These are phyloP conservation scores for Penicillium roqueforti DNA, from an alignment of 495 filamentous ascomycete species.

Conservation along the genomic window DNA sequence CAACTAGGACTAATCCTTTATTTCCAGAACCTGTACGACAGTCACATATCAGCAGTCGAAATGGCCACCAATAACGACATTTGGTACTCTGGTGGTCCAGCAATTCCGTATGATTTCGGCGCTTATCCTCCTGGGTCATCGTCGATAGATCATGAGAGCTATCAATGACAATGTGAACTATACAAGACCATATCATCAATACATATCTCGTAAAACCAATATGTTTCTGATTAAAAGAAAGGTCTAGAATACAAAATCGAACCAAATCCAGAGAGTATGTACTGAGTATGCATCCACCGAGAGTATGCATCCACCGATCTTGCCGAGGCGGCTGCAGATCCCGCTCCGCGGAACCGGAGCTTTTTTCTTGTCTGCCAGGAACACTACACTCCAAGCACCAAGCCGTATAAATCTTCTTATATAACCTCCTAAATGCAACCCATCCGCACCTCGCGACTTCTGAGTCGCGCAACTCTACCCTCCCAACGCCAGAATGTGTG, in stretches of 20 bases:
- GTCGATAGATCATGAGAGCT: background rate
- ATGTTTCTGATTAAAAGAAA: too few relatives aligned
- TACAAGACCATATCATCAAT: background rate
- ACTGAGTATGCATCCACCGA: background rate
- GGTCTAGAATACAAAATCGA: too few relatives aligned
- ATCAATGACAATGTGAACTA: background rate
- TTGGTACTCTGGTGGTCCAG: slow-evolving; percentile 10
- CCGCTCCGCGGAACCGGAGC: slow-evolving; percentile 14
- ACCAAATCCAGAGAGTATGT: background rate
- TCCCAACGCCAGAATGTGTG: background rate
- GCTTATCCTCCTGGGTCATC: background rate
- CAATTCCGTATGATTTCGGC: slow-evolving; percentile 8
- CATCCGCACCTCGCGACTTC: slow-evolving; percentile 10
- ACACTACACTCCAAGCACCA: background rate
- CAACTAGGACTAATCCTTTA: background rate
- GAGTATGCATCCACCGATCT: background rate
- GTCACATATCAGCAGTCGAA: slow-evolving; percentile 15
- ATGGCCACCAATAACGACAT: slow-evolving; percentile 12
- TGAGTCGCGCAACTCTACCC: slow-evolving; percentile 11
- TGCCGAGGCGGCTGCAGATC: slow-evolving; percentile 15
- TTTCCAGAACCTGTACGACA: slow-evolving; percentile 23
- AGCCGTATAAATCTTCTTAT: background rate
- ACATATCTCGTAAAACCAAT: background rate
- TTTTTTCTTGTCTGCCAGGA: slow-evolving; percentile 1
- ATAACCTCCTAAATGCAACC: slow-evolving; percentile 16